Base-by-base conservation (phyloP, 345 rosid species). In the Rubroshorea leprosula region DNA sequence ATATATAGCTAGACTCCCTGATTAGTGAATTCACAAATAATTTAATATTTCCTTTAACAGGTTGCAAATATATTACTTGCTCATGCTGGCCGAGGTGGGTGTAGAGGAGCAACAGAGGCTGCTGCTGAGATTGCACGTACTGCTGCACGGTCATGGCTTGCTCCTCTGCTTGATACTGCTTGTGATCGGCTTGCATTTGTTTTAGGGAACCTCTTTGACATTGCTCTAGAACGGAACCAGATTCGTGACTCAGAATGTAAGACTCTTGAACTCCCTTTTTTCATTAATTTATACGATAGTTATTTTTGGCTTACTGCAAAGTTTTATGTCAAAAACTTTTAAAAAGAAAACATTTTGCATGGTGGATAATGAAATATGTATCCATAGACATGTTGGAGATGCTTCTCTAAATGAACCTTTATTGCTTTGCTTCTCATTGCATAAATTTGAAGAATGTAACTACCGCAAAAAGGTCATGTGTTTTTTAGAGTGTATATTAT, bases 61-160 rank as follows among this genome's bases (percentile, higher is more conserved):
- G 98, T 86, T 62, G 97, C 99, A 20, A 93, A 93, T 64, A 93
- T 93, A 60, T 70, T 93, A 58, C 85, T 93, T 13, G 97, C 99
- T 60, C 88, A 85, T 73, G 95, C 97, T 70, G 91, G 99, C 23
- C 78, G 92, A 44, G 91, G 97, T 39, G 92, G 94, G 45, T 83
- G 89, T 71, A 78, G 85, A 79, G 96, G 99, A 62, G 76, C 85
- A 52, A 69, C 88, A 18, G 99, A 93, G 74, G 99, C 97, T 56
- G 86, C 96, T 47, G 94, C 97, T 69, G 97, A 93, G 74, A 89
- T 93, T 55, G 94, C 99, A 50, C 80, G 96, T 41, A 80, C 99
- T 6, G 97, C 99, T 68, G 91, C 97, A 20, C 80, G 92, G 51
- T 85, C 97, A 55, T 93, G 99, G 99, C 89, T 93, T 12, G 84